These are phyloP conservation scores for Fraxinus ornus DNA, from an alignment of 305 asterid genomes.

Conservation along the genomic window DNA sequence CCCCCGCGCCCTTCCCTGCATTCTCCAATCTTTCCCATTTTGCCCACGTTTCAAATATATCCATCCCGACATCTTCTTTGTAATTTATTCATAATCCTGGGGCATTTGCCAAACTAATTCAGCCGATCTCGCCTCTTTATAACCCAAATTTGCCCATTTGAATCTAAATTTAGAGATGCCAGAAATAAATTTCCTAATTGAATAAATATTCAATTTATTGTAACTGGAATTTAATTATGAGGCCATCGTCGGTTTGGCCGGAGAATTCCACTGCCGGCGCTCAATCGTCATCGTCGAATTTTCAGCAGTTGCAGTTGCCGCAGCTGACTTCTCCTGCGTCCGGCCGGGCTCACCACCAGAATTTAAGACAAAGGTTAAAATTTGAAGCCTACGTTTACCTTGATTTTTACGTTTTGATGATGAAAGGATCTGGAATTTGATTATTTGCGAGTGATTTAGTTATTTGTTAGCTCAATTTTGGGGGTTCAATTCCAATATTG, in stretches of 20 bases:
- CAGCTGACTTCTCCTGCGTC: constrained; percentile 16
- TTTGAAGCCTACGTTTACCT: constrained; percentile 23
- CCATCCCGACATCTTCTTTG: not conserved
- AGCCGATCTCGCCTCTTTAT: constrained; percentile 24
- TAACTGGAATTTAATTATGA: constrained; percentile 36
- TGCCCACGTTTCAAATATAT: constrained; percentile 22
- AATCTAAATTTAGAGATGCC: not conserved
- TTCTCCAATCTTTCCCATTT: no score
- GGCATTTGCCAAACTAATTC: constrained; percentile 21
- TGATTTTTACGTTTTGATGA: constrained; percentile 31
- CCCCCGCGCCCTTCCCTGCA: no score
- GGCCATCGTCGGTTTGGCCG: constrained; percentile 47
- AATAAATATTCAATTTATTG: constrained; percentile 23
- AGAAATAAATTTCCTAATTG: not conserved
- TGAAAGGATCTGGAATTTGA: constrained; percentile 29
- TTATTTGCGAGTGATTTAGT: constrained; percentile 10
- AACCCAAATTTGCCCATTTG: not conserved
- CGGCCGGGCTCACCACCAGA: constrained; percentile 29
- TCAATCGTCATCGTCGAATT: constrained; percentile 31
- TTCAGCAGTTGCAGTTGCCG: constrained; percentile 29
- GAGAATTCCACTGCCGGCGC: constrained; percentile 45
- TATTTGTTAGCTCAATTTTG: constrained; percentile 18
- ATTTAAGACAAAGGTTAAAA: constrained; percentile 42
- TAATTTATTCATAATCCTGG: constrained; percentile 26
- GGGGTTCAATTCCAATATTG: constrained; percentile 23